These are phyloP conservation scores for Trametes hirsuta DNA, from an alignment of 1,284 basidiomycete genomes.

Conservation along the genomic window DNA sequence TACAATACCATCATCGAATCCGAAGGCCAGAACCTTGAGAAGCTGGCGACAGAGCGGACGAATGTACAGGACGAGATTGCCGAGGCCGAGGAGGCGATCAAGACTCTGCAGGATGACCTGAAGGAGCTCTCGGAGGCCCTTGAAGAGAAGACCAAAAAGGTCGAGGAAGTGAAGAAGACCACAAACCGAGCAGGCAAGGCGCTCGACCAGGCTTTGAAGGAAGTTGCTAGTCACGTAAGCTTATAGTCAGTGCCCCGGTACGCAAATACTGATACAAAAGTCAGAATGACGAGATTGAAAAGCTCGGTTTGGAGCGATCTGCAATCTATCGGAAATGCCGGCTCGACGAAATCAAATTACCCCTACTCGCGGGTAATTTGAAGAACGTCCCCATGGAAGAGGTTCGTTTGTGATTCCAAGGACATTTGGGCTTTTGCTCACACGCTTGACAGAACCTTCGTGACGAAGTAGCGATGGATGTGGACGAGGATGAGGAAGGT, in stretches of 20 bases:
- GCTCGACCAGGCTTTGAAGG: conserved; percentile 88
- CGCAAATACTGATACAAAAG: not conserved
- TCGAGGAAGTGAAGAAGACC: conserved; percentile 80
- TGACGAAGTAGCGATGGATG: conserved; percentile 88
- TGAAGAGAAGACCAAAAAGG: conserved; percentile 67
- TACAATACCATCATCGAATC: conserved; percentile 58
- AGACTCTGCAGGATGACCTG: conserved; percentile 63
- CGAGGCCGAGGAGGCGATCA: conserved; percentile 63
- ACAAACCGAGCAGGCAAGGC: conserved; percentile 72
- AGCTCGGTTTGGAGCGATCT: conserved; percentile 84
- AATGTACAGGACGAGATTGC: conserved; percentile 68
- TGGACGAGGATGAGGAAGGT: conserved; percentile 82
- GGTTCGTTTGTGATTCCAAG: conserved; percentile 46
- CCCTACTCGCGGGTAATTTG: conserved; percentile 77
- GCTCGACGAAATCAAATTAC: conserved; percentile 90
- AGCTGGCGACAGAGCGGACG: conserved; percentile 61
- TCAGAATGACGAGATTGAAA: conserved; percentile 94
- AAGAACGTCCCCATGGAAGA: conserved; percentile 94
- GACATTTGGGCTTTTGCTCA: not conserved
- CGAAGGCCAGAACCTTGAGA: conserved; percentile 61
- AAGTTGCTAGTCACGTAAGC: conserved; percentile 79
- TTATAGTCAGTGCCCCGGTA: not conserved
- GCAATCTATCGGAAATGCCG: conserved; percentile 90
- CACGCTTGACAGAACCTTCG: conserved; percentile 62
- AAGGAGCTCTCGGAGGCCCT: conserved; percentile 62